These are phyloP conservation scores for Trichoderma asperelloides DNA, from an alignment of 495 filamentous ascomycete genomes.

Conservation along the genomic window DNA sequence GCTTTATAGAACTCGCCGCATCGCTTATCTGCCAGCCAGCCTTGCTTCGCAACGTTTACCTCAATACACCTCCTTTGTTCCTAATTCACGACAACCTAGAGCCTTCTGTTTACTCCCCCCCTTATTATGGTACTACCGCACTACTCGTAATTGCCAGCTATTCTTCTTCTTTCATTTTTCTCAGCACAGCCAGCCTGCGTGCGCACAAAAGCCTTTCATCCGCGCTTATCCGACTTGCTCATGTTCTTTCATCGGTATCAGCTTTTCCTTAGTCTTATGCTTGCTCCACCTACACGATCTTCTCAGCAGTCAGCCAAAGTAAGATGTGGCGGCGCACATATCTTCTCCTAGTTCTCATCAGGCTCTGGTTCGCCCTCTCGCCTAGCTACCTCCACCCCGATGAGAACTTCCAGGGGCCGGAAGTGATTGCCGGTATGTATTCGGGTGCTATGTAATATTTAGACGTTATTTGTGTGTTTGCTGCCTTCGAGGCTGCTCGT, in stretches of 20 bases:
- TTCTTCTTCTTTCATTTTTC: not conserved
- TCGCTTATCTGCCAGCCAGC: not conserved
- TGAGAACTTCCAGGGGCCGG: conserved; percentile 96
- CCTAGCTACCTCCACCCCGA: conserved; percentile 97
- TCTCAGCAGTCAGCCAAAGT: not conserved
- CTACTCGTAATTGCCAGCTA: not conserved
- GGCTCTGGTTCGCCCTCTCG: conserved; percentile 87
- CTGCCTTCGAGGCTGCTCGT: not conserved
- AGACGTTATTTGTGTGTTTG: not conserved
- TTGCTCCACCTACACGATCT: not conserved
- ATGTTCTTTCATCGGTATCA: not conserved
- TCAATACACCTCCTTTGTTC: not conserved
- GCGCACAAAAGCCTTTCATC: not conserved
- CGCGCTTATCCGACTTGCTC: not conserved
- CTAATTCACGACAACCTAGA: not conserved
- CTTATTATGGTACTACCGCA: not conserved
- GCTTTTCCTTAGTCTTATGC: not conserved
- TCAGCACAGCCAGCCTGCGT: not conserved
- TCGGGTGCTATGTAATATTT: not conserved
- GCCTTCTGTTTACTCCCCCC: not conserved
- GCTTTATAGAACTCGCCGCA: not conserved
- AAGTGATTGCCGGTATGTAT: conserved; percentile 84
- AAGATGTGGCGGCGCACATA: conserved; percentile 88
- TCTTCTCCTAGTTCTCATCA: conserved; percentile 71
- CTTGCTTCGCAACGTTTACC: not conserved